phyloP scores from a whole-genome alignment of 108 stramenopile genomes.

The Aurantiochytrium sp. region DNA sequence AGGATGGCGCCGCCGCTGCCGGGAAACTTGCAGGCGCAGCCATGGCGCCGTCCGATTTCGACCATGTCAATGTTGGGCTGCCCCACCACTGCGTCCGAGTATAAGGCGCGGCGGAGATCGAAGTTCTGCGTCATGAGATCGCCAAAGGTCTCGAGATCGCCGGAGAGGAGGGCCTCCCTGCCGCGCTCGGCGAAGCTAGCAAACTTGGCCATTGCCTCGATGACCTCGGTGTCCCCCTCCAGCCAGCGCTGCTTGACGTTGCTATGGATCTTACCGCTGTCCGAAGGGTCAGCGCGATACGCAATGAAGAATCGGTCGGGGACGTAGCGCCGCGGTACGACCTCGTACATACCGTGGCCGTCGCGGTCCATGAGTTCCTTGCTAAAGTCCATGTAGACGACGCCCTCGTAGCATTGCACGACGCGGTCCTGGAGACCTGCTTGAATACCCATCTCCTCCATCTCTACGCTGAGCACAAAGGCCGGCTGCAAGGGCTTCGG shows the following conservation, averaged over 20 bases:
- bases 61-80: constrained; percentile 27
- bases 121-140: constrained; percentile 39
- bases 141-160: neutral
- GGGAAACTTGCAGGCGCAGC: constrained; percentile 39
- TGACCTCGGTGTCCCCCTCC: constrained; percentile 8
- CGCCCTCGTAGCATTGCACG: constrained; percentile 45
- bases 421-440: constrained; percentile 51
- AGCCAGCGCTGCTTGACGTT: constrained; percentile 37
- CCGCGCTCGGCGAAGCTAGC: neutral
- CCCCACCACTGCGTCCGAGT: constrained; percentile 41
- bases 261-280: constrained; percentile 37
- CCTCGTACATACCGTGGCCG: constrained; percentile 31
- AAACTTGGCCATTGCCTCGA: constrained; percentile 29
- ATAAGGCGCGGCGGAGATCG: constrained; percentile 22
- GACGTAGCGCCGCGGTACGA: neutral
- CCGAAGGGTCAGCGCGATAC: constrained; percentile 34
- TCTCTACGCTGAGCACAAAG: constrained; percentile 36
- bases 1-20: constrained; percentile 42
- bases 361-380: neutral
- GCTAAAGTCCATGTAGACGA: constrained; percentile 45
- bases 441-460: constrained; percentile 42
- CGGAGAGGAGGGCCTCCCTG: neutral
- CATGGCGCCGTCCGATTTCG: neutral
- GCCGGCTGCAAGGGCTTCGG: constrained; percentile 2
- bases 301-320: constrained; percentile 36